Percentiles rank a stretch among this genome's conserved stretches.
Evolutionary conservation across 768 basidiomycete species (phyloP).

Genomic region (Auriculariales sp.): DNA sequence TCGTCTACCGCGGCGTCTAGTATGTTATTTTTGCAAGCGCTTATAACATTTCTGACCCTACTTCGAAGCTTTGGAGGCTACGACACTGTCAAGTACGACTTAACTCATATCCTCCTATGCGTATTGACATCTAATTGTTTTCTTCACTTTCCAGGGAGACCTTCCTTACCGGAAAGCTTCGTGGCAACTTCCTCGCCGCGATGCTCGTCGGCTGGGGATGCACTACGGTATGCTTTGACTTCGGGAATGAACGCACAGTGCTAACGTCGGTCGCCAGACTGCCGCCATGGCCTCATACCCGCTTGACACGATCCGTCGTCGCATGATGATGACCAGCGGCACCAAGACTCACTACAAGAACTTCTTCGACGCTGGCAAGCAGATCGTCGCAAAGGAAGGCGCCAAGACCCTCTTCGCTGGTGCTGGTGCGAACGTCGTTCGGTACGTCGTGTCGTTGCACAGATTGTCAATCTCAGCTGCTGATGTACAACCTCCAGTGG

Average conservation of each 20-base stretch:
- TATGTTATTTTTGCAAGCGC: conserved; percentile 13
- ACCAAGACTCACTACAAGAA: conserved; percentile 25
- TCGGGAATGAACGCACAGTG: no score
- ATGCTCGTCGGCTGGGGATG: conserved; percentile 27
- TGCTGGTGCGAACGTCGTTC: conserved; percentile 12
- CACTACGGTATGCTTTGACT: conserved; percentile 19
- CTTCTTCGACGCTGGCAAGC: conserved; percentile 23
- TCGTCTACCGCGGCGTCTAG: conserved; percentile 31
- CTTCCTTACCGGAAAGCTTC: conserved; percentile 22
- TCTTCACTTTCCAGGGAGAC: conserved; percentile 20
- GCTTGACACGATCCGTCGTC: conserved; percentile 28
- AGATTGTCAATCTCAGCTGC: no score
- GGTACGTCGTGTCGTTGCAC: conserved; percentile 4
- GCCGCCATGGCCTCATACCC: conserved; percentile 27
- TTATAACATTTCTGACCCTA: not conserved
- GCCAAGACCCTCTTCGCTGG: conserved; percentile 18
- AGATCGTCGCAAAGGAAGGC: conserved; percentile 28
- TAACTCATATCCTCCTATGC: no score
- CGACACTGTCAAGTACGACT: conserved; percentile 18
- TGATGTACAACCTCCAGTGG: not conserved
- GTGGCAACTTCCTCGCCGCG: conserved; percentile 26
- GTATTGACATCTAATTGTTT: no score
- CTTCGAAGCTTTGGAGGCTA: conserved; percentile 26
- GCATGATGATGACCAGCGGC: conserved; percentile 35
- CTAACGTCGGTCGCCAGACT: conserved; percentile 12